phyloP scores from a whole-genome alignment of 768 basidiomycete species.

The Termitomyces sp. region DNA sequence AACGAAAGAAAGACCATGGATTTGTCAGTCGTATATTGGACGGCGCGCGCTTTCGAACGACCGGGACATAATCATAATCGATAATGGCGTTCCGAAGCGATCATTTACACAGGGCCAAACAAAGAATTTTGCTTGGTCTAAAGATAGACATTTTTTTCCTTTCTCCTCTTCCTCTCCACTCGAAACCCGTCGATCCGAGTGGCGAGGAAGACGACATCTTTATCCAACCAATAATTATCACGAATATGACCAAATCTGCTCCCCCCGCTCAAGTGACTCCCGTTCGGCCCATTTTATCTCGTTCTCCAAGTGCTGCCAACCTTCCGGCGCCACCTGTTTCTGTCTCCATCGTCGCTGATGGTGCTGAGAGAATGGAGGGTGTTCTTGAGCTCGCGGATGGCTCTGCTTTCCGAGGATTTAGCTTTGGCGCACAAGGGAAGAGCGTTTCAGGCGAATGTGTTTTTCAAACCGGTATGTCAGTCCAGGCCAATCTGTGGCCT shows the following conservation, averaged over 20 bases:
- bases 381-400: slow-evolving; percentile 91
- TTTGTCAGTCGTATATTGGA: neutral
- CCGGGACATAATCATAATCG: neutral
- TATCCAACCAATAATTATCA: slow-evolving; percentile 12
- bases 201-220: slow-evolving; percentile 37
- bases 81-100: neutral
- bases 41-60: neutral
- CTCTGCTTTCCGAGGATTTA: slow-evolving; percentile 80
- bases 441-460: slow-evolving; percentile 97
- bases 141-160: slow-evolving; percentile 26
- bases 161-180: slow-evolving; percentile 50
- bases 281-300: slow-evolving; percentile 38
- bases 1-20: too few species aligned
- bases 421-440: slow-evolving; percentile 89
- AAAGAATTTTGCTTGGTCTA: slow-evolving; percentile 31
- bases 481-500: neutral
- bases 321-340: slow-evolving; percentile 31
- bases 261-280: slow-evolving; percentile 19
- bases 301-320: slow-evolving; percentile 34
- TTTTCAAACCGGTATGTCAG: slow-evolving; percentile 89
- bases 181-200: slow-evolving; percentile 36
- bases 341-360: slow-evolving; percentile 23
- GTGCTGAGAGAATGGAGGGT: slow-evolving; percentile 39
- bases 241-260: slow-evolving; percentile 16
- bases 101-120: slow-evolving; percentile 17